These are phyloP conservation scores for Rossbeevera mucosa DNA, from an alignment of 768 basidiomycete genomes.

Conservation along the genomic window DNA sequence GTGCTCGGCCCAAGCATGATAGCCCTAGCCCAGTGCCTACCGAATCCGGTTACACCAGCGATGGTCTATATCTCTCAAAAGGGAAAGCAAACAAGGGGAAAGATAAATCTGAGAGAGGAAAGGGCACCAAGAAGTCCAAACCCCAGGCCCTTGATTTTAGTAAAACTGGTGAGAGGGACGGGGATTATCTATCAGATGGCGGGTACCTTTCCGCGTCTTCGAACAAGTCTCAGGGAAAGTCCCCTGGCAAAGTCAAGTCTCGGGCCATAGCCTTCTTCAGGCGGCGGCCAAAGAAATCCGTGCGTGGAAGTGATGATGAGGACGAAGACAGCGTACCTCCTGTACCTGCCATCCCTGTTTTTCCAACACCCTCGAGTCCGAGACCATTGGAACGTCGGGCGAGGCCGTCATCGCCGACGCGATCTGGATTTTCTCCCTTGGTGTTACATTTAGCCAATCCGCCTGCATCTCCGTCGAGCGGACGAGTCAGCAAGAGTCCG, in stretches of 20 bases:
- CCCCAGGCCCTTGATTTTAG: conserved; percentile 13
- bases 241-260: conserved; percentile 25
- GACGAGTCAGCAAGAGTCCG: conserved; percentile 27
- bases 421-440: conserved; percentile 27
- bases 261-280: conserved; percentile 33
- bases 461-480: conserved; percentile 16
- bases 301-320: conserved; percentile 27
- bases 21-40: conserved; percentile 14
- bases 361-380: conserved; percentile 28
- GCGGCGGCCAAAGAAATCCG: conserved; percentile 26
- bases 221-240: conserved; percentile 29
- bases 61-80: conserved; percentile 31
- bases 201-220: conserved; percentile 34
- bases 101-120: conserved; percentile 19
- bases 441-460: conserved; percentile 22
- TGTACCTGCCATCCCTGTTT: conserved; percentile 28
- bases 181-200: conserved; percentile 26
- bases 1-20: conserved; percentile 5
- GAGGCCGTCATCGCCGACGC: conserved; percentile 24
- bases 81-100: conserved; percentile 15
- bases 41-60: conserved; percentile 28
- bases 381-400: conserved; percentile 24
- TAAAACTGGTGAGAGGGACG: conserved; percentile 19
- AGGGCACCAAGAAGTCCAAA: conserved; percentile 16
- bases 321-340: conserved; percentile 28